phyloP scores from a whole-genome alignment of 2,329 filamentous ascomycete species.

The Corinectria fuckeliana region DNA sequence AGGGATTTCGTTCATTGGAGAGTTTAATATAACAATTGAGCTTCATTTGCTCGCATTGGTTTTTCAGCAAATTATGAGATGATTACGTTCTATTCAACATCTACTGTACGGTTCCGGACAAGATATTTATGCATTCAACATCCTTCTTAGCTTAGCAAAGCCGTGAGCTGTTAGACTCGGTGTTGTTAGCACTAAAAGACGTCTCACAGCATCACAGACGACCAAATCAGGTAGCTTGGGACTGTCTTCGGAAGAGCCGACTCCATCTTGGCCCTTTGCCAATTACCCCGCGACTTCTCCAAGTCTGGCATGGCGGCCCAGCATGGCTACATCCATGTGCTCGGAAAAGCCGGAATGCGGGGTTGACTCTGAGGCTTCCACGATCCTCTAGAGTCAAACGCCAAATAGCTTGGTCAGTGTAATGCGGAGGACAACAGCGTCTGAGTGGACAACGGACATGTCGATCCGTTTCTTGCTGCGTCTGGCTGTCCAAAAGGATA shows the following conservation, averaged over 20 bases:
- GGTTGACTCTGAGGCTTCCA: background rate
- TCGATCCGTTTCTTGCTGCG: too few relatives aligned
- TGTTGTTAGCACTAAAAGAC: background rate
- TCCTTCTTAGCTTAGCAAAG: background rate
- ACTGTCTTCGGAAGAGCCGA: background rate
- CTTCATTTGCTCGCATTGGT: background rate
- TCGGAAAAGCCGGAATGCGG: conserved; percentile 17
- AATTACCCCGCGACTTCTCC: conserved; percentile 13
- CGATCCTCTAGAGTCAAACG: too few relatives aligned
- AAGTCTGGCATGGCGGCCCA: background rate
- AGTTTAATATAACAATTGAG: conserved; percentile 19
- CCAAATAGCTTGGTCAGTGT: too few relatives aligned
- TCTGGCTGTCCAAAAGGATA: too few relatives aligned
- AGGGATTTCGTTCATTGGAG: conserved; percentile 51
- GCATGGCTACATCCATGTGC: background rate
- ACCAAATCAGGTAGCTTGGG: background rate
- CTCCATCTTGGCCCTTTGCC: too few relatives aligned
- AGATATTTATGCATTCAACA: too few relatives aligned
- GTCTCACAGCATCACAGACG: background rate
- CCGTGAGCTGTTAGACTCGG: background rate
- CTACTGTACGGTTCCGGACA: too few relatives aligned
- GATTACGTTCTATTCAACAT: too few relatives aligned
- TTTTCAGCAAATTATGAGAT: background rate
- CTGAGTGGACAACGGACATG: background rate
- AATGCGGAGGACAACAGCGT: background rate